These are phyloP conservation scores for Apium graveolens DNA, from an alignment of 129 eudicot genomes.

Conservation along the genomic window DNA sequence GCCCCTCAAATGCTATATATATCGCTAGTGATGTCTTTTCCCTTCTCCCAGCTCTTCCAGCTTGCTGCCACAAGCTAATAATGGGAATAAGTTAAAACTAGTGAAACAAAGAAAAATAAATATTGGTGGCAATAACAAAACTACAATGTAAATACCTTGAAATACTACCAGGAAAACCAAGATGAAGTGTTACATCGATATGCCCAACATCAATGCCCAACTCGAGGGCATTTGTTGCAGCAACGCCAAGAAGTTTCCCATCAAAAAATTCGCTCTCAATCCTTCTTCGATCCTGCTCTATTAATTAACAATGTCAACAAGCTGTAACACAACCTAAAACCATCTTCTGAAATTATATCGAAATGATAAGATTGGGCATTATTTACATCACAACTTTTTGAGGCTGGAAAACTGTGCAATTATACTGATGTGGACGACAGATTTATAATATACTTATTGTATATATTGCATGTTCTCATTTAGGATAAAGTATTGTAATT, in stretches of 20 bases:
- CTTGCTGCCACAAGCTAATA: conserved; percentile 96
- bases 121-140: conserved; percentile 3
- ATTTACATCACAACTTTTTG: background rate
- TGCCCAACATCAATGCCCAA: conserved; percentile 97
- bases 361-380: background rate
- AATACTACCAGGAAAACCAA: conserved; percentile 95
- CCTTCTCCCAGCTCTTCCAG: conserved; percentile 98
- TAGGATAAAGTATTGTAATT: background rate
- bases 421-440: background rate
- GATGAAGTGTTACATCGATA: conserved; percentile 90
- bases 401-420: background rate
- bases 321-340: background rate
- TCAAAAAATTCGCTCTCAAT: conserved; percentile 70
- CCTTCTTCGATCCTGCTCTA: conserved; percentile 74
- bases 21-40: conserved; percentile 83
- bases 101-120: conserved; percentile 11
- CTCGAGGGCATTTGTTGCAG: conserved; percentile 97
- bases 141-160: conserved; percentile 50
- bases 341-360: background rate
- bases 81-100: conserved; percentile 3
- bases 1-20: conserved; percentile 98
- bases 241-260: conserved; percentile 74
- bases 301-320: conserved; percentile 13
- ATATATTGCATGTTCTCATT: background rate
- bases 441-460: background rate